Conservation (phyloP, 2,329 filamentous ascomycete genomes). For the Capronia epimyces region DNA sequence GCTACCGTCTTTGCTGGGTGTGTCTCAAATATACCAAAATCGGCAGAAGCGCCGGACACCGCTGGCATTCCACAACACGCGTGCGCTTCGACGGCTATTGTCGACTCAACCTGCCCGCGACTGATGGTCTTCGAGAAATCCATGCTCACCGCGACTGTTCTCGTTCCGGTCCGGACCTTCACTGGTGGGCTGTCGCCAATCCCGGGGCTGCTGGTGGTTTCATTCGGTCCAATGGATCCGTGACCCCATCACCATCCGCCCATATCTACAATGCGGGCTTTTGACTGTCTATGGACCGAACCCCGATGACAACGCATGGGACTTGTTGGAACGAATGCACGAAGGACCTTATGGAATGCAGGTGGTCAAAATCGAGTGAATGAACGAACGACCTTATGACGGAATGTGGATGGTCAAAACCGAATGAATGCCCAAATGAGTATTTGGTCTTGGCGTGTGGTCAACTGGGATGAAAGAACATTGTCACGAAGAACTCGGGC, state of each 20-base stretch:
- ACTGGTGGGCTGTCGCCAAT: not conserved
- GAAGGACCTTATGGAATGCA: too few relatives aligned
- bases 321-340: too few relatives aligned
- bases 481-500: too few relatives aligned
- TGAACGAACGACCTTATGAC: too few relatives aligned
- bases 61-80: conserved; percentile 4
- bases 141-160: not conserved
- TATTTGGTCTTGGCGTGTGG: too few relatives aligned
- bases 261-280: conserved; percentile 3
- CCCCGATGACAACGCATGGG: too few relatives aligned
- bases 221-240: not conserved
- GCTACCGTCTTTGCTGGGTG: conserved; percentile 12
- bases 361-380: too few relatives aligned
- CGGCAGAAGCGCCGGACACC: not conserved
- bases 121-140: not conserved
- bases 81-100: not conserved
- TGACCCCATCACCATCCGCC: not conserved
- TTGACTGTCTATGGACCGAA: not conserved
- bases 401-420: too few relatives aligned
- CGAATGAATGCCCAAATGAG: too few relatives aligned
- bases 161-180: not conserved
- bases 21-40: conserved; percentile 13
- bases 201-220: conserved; percentile 7
- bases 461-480: too few relatives aligned
- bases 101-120: not conserved